Percentiles rank a stretch among this genome's conserved stretches.
Conservation (phyloP, 352 stramenopile species). For the Aphanomyces astaci region DNA sequence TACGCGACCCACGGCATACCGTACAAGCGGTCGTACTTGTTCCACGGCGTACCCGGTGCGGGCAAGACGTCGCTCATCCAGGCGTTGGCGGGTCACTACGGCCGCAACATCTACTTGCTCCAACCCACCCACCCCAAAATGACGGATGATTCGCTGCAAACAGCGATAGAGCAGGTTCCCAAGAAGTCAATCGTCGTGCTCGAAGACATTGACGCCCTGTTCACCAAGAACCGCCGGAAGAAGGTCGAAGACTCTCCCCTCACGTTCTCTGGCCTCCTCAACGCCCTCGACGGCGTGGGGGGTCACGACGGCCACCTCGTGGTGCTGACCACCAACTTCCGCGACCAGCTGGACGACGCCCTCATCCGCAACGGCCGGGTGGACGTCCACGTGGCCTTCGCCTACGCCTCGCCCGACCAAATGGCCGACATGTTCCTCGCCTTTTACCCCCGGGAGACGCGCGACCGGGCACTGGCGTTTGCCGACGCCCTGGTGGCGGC, state of each 20-base stretch:
- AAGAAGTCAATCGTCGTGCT: constrained; percentile 24
- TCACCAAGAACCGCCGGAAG: constrained; percentile 16
- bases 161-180: neutral
- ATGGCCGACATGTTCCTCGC: neutral
- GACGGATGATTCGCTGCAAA: constrained; percentile 5
- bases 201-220: constrained; percentile 35
- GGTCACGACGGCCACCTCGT: constrained; percentile 25
- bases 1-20: constrained; percentile 16
- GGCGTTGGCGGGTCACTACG: constrained; percentile 6
- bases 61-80: constrained; percentile 24
- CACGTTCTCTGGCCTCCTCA: constrained; percentile 31
- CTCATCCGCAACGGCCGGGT: constrained; percentile 31
- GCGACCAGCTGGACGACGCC: constrained; percentile 30
- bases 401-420: neutral
- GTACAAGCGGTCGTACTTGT: constrained; percentile 14
- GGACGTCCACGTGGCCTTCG: constrained; percentile 22
- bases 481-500: neutral
- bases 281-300: constrained; percentile 31
- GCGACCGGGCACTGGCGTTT: neutral
- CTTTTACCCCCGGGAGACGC: neutral
- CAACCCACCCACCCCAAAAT: constrained; percentile 2
- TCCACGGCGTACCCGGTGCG: constrained; percentile 18
- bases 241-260: constrained; percentile 17
- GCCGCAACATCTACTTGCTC: constrained; percentile 7
- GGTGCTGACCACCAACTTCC: constrained; percentile 30